Conservation (phyloP, 768 basidiomycete genomes). For the Amyloporia xantha region DNA sequence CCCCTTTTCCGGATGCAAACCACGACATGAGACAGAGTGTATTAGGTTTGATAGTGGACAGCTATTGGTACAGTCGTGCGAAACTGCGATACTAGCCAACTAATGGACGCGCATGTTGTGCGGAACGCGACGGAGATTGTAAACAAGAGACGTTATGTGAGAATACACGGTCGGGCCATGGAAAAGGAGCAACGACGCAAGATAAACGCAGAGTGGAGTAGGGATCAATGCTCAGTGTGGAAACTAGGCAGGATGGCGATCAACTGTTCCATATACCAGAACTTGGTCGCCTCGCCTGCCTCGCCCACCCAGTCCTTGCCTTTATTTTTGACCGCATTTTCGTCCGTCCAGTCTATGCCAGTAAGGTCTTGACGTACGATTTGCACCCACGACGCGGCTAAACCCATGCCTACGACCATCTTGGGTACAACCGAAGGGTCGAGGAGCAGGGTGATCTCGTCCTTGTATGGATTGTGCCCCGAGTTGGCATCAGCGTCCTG, state of each 20-base stretch:
- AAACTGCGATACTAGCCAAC: too few relatives aligned
- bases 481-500: slow-evolving; percentile 9
- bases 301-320: slow-evolving; percentile 16
- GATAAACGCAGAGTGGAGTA: too few relatives aligned
- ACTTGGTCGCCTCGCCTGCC: slow-evolving; percentile 24
- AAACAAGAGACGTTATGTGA: too few relatives aligned
- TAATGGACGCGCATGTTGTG: too few relatives aligned
- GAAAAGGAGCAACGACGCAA: too few relatives aligned
- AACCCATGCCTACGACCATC: slow-evolving; percentile 48
- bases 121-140: too few relatives aligned
- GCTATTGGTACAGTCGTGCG: too few relatives aligned
- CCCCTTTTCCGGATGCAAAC: too few relatives aligned
- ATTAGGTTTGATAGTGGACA: too few relatives aligned
- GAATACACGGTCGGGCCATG: too few relatives aligned
- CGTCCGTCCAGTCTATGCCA: slow-evolving; percentile 8
- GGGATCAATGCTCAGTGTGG: slow-evolving; percentile 27
- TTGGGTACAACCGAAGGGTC: slow-evolving; percentile 36
- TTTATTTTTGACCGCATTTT: slow-evolving; percentile 20
- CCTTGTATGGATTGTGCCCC: slow-evolving; percentile 45
- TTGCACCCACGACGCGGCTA: slow-evolving; percentile 67
- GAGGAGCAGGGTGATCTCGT: slow-evolving; percentile 55
- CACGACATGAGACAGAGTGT: too few relatives aligned
- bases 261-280: slow-evolving; percentile 59
- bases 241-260: slow-evolving; percentile 49
- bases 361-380: slow-evolving; percentile 36